phyloP scores from a whole-genome alignment of 352 stramenopile genomes.

The Phytophthora fragariaefolia region DNA sequence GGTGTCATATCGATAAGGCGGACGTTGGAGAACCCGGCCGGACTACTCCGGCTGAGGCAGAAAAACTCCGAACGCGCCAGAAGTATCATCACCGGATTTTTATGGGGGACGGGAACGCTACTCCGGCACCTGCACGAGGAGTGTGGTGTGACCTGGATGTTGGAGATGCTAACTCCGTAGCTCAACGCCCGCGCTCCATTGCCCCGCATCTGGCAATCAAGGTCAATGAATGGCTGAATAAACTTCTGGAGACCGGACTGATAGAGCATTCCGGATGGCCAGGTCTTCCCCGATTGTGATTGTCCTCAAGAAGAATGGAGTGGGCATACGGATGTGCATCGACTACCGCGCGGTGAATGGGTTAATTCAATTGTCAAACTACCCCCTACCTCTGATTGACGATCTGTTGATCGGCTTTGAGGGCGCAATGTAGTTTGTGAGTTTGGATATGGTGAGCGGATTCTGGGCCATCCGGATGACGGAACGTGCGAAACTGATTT shows the following conservation, averaged over 20 bases:
- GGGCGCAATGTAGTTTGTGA: constrained; percentile 21
- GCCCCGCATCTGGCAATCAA: not conserved
- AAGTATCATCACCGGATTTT: not conserved
- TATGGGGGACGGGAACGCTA: not conserved
- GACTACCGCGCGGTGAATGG: constrained; percentile 28
- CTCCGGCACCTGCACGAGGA: not conserved
- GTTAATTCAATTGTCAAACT: constrained; percentile 21
- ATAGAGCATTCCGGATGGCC: not conserved
- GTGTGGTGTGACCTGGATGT: not conserved
- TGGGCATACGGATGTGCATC: constrained; percentile 26
- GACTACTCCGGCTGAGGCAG: no score
- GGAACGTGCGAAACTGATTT: constrained; percentile 16
- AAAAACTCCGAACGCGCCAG: no score
- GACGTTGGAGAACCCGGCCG: no score
- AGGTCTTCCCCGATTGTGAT: constrained; percentile 5
- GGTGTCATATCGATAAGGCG: no score
- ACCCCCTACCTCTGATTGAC: constrained; percentile 30
- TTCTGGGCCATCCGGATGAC: constrained; percentile 37
- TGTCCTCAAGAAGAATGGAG: constrained; percentile 9
- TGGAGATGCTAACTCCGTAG: not conserved
- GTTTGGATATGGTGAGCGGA: constrained; percentile 19
- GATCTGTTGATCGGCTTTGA: constrained; percentile 35
- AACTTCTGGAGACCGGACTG: not conserved
- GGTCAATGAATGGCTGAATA: constrained; percentile 10
- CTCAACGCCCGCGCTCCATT: not conserved